A percentile compares a stretch with the other conserved stretches of the same genome.
These are phyloP conservation scores for Saccharum spontaneum DNA, from an alignment of 176 grass and related monocot species.

Conservation along the genomic window DNA sequence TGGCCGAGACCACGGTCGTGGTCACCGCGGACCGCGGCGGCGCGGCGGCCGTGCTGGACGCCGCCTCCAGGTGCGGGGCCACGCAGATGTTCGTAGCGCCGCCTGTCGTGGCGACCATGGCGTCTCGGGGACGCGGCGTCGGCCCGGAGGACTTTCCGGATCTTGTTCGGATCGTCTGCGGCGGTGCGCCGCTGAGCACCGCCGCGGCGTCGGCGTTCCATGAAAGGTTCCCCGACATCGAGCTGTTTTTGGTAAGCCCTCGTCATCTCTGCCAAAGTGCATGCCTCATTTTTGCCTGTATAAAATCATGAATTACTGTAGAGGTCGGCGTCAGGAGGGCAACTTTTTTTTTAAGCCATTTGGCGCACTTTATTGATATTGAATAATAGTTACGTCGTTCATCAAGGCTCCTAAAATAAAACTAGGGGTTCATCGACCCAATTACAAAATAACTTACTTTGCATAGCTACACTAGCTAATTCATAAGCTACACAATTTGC, in stretches of 20 bases:
- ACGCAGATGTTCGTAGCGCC: constrained; percentile 24
- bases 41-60: background rate
- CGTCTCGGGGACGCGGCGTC: background rate
- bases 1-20: constrained; percentile 1
- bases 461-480: too few species aligned
- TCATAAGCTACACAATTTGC: too few species aligned
- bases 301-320: too few species aligned
- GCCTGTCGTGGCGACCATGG: background rate
- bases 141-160: background rate
- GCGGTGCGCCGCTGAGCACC: constrained; percentile 7
- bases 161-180: background rate
- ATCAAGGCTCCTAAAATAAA: too few species aligned
- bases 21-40: background rate
- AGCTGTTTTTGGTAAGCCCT: background rate
- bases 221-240: background rate
- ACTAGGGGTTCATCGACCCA: too few species aligned
- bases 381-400: too few species aligned
- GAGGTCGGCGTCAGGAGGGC: too few species aligned
- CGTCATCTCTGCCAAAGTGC: too few species aligned
- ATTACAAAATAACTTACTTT: too few species aligned
- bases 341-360: too few species aligned
- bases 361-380: too few species aligned
- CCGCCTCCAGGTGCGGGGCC: background rate
- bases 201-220: constrained; percentile 11
- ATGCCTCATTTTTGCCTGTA: too few species aligned